phyloP scores from a whole-genome alignment of 2,329 filamentous ascomycete species.

The Hypoxylon sp. region DNA sequence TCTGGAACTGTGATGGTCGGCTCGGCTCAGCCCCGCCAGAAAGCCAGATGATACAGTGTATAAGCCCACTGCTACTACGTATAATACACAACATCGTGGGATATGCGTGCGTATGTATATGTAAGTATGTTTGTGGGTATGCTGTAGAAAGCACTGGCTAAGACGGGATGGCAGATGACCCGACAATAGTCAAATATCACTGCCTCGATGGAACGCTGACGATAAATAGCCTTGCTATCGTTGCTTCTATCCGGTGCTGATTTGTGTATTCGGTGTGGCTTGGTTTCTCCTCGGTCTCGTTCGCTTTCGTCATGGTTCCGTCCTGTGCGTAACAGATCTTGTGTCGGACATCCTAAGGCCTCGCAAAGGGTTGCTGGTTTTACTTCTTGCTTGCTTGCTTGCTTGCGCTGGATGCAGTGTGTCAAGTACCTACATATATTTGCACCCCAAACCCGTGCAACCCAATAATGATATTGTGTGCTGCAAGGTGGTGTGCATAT shows the following conservation, averaged over 20 bases:
- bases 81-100: slow-evolving; percentile 12
- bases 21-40: slow-evolving; percentile 41
- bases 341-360: slow-evolving; percentile 7
- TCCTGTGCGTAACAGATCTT: slow-evolving; percentile 3
- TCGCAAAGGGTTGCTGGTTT: slow-evolving; percentile 10
- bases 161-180: slow-evolving; percentile 16
- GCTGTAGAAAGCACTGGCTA: neutral
- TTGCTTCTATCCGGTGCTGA: slow-evolving; percentile 1
- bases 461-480: slow-evolving; percentile 34
- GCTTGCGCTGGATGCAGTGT: slow-evolving; percentile 32
- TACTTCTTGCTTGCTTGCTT: slow-evolving; percentile 24
- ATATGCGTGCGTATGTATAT: slow-evolving; percentile 10
- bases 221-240: slow-evolving; percentile 7
- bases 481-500: slow-evolving; percentile 41
- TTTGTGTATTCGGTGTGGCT: slow-evolving; percentile 2
- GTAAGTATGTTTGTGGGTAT: neutral
- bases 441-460: slow-evolving; percentile 28
- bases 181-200: slow-evolving; percentile 10
- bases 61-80: slow-evolving; percentile 16
- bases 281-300: neutral
- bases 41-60: slow-evolving; percentile 27
- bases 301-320: slow-evolving; percentile 11
- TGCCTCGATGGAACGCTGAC: slow-evolving; percentile 1
- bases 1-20: slow-evolving; percentile 22
- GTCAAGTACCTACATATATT: slow-evolving; percentile 34